Evolutionary conservation across 805 yeast genomes (phyloP), one percentile per base, ranked within the genome.

Genomic region (Kluyveromyces nonfermentans): DNA sequence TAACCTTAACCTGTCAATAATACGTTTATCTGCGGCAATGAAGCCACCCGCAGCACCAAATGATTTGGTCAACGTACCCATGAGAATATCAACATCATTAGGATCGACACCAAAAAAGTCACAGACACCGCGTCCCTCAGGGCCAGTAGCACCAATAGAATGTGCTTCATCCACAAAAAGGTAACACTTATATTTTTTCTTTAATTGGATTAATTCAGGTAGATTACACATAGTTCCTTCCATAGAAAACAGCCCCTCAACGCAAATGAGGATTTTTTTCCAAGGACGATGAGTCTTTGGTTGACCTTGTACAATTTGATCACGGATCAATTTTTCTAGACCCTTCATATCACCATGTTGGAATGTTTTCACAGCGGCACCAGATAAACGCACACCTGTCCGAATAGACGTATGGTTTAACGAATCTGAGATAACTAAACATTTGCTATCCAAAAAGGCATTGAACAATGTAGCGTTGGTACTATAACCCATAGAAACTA

Each of bases 11-110:
- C 81, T 75, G 55, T 87, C 89, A 40, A 90, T 82, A 28, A 86
- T 66, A 39, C 64, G 67, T 57, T 78, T 73, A 50, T 72, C 72
- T 37, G 83, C 94, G n/a, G 96, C 90, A 50, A 93, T 70, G 62
- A 93, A 93, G 38, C 98, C 99, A 59, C 99, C 99, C 35, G 97
- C 87, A 15, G 98, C 97, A 62, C 99, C 98, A 63, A 93, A 93
- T 1, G 96, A 86, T 67, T 93, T 93, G 42, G 98, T 94, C 46
- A 93, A 76, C 7, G 99, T 93, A 41, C 99, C 99, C 99, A 93
- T 93, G 52, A 93, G 67, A 49, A 93, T 69, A 66, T 93, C 99
- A 45, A 93, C 71, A 36, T 77, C 77, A 10, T 67, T 61, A 34
- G 97, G 90, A 50, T 79, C 74, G 40, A 93, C 77, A 43, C 82